Evolutionary conservation across 2,329 filamentous ascomycete species (phyloP), one percentile per base, ranked within the genome.

Genomic region (Akanthomyces muscarius): DNA sequence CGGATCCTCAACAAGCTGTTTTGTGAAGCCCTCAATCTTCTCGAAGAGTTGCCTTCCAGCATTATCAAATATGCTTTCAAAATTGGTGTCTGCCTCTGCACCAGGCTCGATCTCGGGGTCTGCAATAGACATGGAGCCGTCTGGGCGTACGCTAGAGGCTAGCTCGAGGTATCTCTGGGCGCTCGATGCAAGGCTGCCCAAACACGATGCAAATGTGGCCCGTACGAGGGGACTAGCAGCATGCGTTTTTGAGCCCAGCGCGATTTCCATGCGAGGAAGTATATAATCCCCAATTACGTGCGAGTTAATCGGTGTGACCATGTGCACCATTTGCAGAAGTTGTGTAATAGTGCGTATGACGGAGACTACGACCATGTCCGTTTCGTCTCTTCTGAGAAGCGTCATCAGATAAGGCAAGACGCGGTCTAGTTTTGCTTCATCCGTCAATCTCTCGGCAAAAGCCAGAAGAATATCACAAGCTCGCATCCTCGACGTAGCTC

Each of bases 341-440:
- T 98, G 93, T 0, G 94, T 94, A 68, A 98, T 85, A 4, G 92
- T 91, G 62, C 94, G 85, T 51, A 98, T 83, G 3, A 93, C 92
- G 28, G 93, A 87, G 55, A 97, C 87, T 53, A 92, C 89, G 16
- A 99, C 94, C 69, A 91, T 82, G 66, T 97, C 91, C 2, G 89
- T 87, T 68, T 88, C 87, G 71, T 99, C 95, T 64, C 86, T 89
- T 44, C 69, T 69, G 14, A 99, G 80, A 33, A 98, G 76, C 5
- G 87, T 85, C 77, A 97, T 90, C 42, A 98, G 79, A 72, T 97
- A 97, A 1, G 95, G 95, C 56, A 99, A 78, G 28, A 98, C 90
- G 56, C 95, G 87, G 74, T 99, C 96, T 55, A 99, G 80, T 74
- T 97, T 98, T 3, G 93, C 93, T 76, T 99, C 95, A 72, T 99